Evolutionary conservation across 768 basidiomycete genomes (phyloP), one percentile per base, ranked within the genome.

Genomic region (Phaeotremella skinneri): DNA sequence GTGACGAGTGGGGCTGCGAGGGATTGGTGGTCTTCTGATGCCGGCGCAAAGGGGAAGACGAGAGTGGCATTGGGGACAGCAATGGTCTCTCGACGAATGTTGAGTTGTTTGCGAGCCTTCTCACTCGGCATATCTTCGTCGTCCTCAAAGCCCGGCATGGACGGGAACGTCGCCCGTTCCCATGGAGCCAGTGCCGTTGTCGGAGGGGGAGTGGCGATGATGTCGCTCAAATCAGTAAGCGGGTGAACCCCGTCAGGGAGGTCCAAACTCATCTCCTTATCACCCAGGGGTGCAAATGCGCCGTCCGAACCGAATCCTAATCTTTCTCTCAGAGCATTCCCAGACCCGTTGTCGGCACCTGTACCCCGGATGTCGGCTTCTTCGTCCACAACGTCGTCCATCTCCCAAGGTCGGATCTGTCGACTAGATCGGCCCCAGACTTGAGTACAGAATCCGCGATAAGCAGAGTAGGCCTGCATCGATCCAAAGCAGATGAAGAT

Each of bases 361-460:
- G 53, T 20, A 43, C 41, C 20, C n/a, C 34, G 41, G 48, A 21
- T 23, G 26, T 43, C 42, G 17, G 51, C 27, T 14, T 67, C 64
- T 21, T 70, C 69, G 30, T 58, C 57, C 17, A 57, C 66, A 20
- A 63, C 11, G 20, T 64, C 63, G 31, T 70, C 68, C 68, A 74
- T 59, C 39, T 74, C 73, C 73, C 73, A 74, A 0, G 73, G 73
- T 47, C 58, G 50, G 41, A 74, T 52, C 54, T 74, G 73, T 27
- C 68, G 59, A 42, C 55, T 53, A 2, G 51, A 42, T 43, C 73
- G 41, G 0, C 66, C 68, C 73, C 73, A 74, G 1, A 71, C 63
- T 30, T 71, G 70, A 25, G 58, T 37, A 50, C 73, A 74, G 65
- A 74, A 74, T 2, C 73, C 73, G 41, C 73, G 59, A 23, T 52